Percentiles rank a stretch among this genome's conserved stretches.
Conservation (phyloP, 78 protist genomes). For the Cavenderia fasciculata region DNA sequence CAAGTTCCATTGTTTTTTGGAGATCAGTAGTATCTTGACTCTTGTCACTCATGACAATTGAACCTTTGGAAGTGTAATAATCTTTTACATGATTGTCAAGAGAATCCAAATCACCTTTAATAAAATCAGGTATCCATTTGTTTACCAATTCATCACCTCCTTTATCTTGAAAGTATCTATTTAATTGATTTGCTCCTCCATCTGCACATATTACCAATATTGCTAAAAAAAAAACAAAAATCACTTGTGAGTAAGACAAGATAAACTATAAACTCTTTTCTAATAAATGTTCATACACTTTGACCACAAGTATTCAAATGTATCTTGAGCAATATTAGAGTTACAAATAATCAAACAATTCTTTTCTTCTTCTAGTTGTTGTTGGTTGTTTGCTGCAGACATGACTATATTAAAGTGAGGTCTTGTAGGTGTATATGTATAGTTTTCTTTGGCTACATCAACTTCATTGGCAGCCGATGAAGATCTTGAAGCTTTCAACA, state of each 20-base stretch:
- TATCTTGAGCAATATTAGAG: neutral
- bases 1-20: constrained; percentile 42
- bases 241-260: neutral
- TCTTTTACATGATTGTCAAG: constrained; percentile 23
- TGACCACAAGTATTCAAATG: neutral
- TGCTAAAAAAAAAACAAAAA: neutral
- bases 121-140: constrained; percentile 41
- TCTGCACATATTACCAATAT: constrained; percentile 55
- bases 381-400: too few species aligned
- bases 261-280: neutral
- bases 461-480: too few species aligned
- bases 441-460: too few species aligned
- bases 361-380: neutral
- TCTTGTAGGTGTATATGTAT: too few species aligned
- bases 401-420: too few species aligned
- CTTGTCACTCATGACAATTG: constrained; percentile 8
- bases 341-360: constrained; percentile 1
- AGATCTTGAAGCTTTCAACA: too few species aligned
- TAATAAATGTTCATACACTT: neutral
- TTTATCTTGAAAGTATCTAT: neutral
- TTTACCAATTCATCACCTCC: neutral
- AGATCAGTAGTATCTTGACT: constrained; percentile 57
- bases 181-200: constrained; percentile 69
- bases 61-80: constrained; percentile 29
- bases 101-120: constrained; percentile 63